These are phyloP conservation scores for Metschnikowia baotianmanensis DNA, from an alignment of 805 yeast genomes.

Conservation along the genomic window DNA sequence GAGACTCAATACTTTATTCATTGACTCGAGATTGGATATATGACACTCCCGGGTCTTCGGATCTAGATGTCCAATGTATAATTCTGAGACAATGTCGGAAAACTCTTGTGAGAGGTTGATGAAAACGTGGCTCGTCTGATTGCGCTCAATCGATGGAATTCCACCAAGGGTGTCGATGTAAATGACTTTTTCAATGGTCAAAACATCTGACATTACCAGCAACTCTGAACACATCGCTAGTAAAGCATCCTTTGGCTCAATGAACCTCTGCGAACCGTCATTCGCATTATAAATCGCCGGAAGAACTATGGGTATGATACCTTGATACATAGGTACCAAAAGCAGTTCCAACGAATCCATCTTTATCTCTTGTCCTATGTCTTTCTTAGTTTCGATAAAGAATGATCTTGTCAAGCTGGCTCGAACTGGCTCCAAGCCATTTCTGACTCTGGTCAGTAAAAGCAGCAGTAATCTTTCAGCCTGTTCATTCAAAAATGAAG, in stretches of 20 bases:
- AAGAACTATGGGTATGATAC: constrained; percentile 61
- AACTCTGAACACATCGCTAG: constrained; percentile 26
- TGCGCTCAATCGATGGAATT: constrained; percentile 81
- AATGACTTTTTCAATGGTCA: constrained; percentile 77
- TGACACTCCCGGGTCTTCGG: constrained; percentile 52
- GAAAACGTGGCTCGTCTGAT: constrained; percentile 79
- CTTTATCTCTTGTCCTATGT: background rate
- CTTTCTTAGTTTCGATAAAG: constrained; percentile 19
- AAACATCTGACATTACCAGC: constrained; percentile 27
- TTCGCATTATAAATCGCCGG: constrained; percentile 44
- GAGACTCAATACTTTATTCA: constrained; percentile 53
- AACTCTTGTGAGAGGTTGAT: constrained; percentile 84
- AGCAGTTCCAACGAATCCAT: constrained; percentile 30
- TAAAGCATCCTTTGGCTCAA: constrained; percentile 25
- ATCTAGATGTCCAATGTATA: constrained; percentile 54
- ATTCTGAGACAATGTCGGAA: constrained; percentile 59
- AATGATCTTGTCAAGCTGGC: constrained; percentile 29
- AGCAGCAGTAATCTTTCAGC: constrained; percentile 28
- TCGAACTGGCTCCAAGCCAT: constrained; percentile 24
- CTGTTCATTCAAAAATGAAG: constrained; percentile 30
- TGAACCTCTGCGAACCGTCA: constrained; percentile 25
- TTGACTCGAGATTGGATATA: constrained; percentile 59
- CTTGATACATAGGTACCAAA: constrained; percentile 41
- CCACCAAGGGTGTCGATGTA: constrained; percentile 86
- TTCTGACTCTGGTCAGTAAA: constrained; percentile 20